Base-by-base conservation (phyloP, 768 basidiomycete genomes). In the Psilocybe cyanescens region DNA sequence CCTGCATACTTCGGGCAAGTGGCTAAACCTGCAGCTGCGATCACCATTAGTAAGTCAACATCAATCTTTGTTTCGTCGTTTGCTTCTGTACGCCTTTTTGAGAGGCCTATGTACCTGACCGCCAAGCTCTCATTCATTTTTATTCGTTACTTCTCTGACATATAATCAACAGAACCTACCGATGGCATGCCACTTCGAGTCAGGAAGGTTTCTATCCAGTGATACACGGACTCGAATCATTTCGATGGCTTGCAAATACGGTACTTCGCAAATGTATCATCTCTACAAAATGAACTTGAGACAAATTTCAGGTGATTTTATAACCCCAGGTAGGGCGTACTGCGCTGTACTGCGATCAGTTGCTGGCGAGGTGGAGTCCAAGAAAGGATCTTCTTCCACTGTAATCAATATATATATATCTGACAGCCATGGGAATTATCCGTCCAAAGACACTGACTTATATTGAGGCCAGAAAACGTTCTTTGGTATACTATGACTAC, bases 41-140 rank as follows among this genome's bases (percentile, higher is more conserved):
- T 83, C 17, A 81, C 79, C 4, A 83, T 83, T 76, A 82, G 81
- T 82, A 63, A 50, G 80, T 70, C 24, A 50, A 35, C 19, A 14
- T 5, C 29, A 0, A 11, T 30, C 24, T 61, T 41, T 46, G 9
- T 6, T 56, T 39, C 29, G 2, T 50, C 45, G 45, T 52, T 58
- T 19, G 12, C 46, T 17, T 35, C 17, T 5, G 9, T 41, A 35
- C 8, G 50, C 53, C 33, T n/a, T 47, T 33, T 41, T 6, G n/a
- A 6, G 11, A 50, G 12, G 2, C 19, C 37, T 29, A 16, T 24
- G 9, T 17, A 44, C 46, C 12, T 53, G 31, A 9, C 28, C 16
- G 51, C 2, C 0, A 24, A 24, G 24, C 24, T 17, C 51, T n/a
- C 28, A 16, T 33, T 17, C 31, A 8, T 30, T 11, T 3, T 31